Evolutionary conservation across 805 yeast genomes (phyloP).

Genomic region (Jamesozyma piceae): DNA sequence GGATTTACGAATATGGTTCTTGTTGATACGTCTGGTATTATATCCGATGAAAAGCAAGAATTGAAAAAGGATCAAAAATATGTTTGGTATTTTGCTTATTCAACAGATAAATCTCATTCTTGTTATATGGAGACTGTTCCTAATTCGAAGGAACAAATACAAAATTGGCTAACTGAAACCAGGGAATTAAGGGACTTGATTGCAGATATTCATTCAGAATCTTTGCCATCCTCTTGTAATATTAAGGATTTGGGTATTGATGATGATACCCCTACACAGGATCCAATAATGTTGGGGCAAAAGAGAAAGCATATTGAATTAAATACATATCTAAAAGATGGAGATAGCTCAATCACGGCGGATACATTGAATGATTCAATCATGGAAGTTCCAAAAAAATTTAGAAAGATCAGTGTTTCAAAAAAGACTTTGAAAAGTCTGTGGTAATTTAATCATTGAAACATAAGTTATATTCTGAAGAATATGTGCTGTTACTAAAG

Average conservation of each 20-base stretch:
- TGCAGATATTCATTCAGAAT: not conserved
- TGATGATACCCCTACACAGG: constrained; percentile 10
- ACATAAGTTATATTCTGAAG: no score
- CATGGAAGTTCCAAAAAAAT: constrained; percentile 13
- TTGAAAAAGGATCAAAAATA: constrained; percentile 8
- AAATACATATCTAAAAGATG: constrained; percentile 13
- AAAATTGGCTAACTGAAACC: constrained; percentile 16
- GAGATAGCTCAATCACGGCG: constrained; percentile 11
- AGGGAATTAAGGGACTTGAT: constrained; percentile 6
- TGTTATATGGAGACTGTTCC: constrained; percentile 18
- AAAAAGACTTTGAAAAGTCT: constrained; percentile 25
- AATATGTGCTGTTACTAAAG: no score
- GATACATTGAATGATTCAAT: constrained; percentile 8
- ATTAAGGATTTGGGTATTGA: constrained; percentile 14
- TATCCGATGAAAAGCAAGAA: constrained; percentile 7
- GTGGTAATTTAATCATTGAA: constrained; percentile 20
- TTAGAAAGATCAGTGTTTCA: constrained; percentile 27
- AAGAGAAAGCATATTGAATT: constrained; percentile 19
- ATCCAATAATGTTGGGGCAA: constrained; percentile 5
- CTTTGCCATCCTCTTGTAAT: constrained; percentile 13
- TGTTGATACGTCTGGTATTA: constrained; percentile 19
- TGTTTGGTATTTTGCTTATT: constrained; percentile 14
- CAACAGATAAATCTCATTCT: constrained; percentile 11
- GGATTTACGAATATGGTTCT: constrained; percentile 7
- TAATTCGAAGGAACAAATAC: constrained; percentile 12